Base-by-base conservation (phyloP, 192 early-diverging fungal species). In the Phlyctochytrium bullatum region DNA sequence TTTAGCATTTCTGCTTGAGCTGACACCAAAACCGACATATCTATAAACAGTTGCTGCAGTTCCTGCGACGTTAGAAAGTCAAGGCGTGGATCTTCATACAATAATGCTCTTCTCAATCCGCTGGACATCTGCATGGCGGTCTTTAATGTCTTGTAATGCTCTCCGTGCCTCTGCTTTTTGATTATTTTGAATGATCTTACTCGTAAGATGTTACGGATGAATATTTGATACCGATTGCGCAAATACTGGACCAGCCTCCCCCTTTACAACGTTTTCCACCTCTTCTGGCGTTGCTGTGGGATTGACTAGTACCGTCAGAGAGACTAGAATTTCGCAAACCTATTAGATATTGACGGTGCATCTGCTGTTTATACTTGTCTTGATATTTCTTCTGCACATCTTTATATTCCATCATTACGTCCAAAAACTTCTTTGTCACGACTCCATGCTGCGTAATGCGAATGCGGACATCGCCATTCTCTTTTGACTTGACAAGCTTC, bases 81-180 rank as follows among this genome's bases (percentile, higher is more conserved):
- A 0, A 62, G 24, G 25, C 40, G 29, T 0, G 47, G 2, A 47
- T 17, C n/a, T 2, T 47, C 79, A 64, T 80, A 91, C 91, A 61
- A 92, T 66, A 70, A 94, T 92, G 17, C 88, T 90, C 70, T 85
- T 88, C 78, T 95, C 93, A 70, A 95, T 94, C 76, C 89, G 86
- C 65, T 92, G 81, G 57, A 95, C 91, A 65, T 95, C 93, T 62
- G 88, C 78, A 66, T 95, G 93, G 34, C 91, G 79, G 63, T 87
- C 79, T 77, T 95, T 92, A 34, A 95, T 92, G 74, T 94, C 92
- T 32, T 83, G 71, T 23, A 95, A 69, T 3, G 91, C 93, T 31
- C 82, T 78, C 36, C 80, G 78, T 17, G 92, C 91, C 67, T 92
- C 89, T 23, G 81, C 80, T 28, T 83, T 84, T 47, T 92, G 88